These are phyloP conservation scores for Fusarium goolgardi DNA, from an alignment of 2,329 filamentous ascomycete genomes.

Conservation along the genomic window DNA sequence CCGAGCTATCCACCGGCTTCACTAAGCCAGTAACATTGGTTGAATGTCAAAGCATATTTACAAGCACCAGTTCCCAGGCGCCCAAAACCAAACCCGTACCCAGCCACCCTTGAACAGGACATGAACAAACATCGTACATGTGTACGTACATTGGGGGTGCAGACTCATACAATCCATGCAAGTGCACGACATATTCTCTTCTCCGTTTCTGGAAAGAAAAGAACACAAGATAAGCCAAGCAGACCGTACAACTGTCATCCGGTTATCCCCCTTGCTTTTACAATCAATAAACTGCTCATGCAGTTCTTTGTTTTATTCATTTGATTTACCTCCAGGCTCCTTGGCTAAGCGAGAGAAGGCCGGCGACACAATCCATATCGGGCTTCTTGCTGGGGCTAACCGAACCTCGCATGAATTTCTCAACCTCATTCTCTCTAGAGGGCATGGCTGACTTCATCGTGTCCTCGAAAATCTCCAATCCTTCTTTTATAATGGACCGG, in stretches of 20 bases:
- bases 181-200: constrained; percentile 27
- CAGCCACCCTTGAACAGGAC: constrained; percentile 23
- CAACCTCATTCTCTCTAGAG: constrained; percentile 68
- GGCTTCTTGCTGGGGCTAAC: constrained; percentile 77
- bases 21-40: constrained; percentile 26
- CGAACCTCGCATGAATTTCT: constrained; percentile 76
- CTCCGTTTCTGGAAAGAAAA: constrained; percentile 26
- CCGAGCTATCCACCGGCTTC: constrained; percentile 18
- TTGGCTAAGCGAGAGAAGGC: constrained; percentile 88
- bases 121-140: constrained; percentile 38
- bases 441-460: constrained; percentile 46
- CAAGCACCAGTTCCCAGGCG: constrained; percentile 38
- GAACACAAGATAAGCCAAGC: constrained; percentile 25
- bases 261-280: constrained; percentile 27
- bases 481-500: constrained; percentile 48
- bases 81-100: constrained; percentile 23
- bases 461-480: constrained; percentile 67
- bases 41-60: constrained; percentile 43
- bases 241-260: constrained; percentile 26
- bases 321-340: constrained; percentile 79
- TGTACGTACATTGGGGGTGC: constrained; percentile 29
- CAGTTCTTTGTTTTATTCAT: background rate
- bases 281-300: constrained; percentile 16
- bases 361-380: constrained; percentile 89
- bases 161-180: constrained; percentile 32